Evolutionary conservation across 805 yeast genomes (phyloP).

Genomic region (Kregervanrija fluxuum): DNA sequence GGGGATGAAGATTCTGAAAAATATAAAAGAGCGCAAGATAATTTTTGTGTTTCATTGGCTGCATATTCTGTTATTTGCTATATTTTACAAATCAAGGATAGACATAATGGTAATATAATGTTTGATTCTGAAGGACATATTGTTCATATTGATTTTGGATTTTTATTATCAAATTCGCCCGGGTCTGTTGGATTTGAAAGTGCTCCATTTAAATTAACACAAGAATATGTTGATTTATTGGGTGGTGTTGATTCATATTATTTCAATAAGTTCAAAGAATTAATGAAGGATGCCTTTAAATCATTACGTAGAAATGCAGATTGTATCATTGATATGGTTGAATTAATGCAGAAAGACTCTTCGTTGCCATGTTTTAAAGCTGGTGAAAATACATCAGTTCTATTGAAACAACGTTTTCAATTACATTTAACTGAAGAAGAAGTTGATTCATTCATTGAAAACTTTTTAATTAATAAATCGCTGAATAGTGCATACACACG

Average conservation of each 20-base stretch:
- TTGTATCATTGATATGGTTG: slow-evolving; percentile 75
- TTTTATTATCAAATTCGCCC: slow-evolving; percentile 86
- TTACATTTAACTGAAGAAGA: slow-evolving; percentile 66
- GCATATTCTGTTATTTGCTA: slow-evolving; percentile 89
- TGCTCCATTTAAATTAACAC: slow-evolving; percentile 90
- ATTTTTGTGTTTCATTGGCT: slow-evolving; percentile 82
- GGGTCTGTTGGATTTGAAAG: slow-evolving; percentile 97
- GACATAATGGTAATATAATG: slow-evolving; percentile 98
- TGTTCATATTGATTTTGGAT: slow-evolving; percentile 93
- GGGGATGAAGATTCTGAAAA: slow-evolving; percentile 52
- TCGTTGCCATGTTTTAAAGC: slow-evolving; percentile 85
- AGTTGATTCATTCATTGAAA: slow-evolving; percentile 73
- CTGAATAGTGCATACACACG: slow-evolving; percentile 85
- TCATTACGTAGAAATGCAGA: slow-evolving; percentile 68
- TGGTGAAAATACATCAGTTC: slow-evolving; percentile 76
- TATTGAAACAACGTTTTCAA: slow-evolving; percentile 76
- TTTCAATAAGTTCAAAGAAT: slow-evolving; percentile 50
- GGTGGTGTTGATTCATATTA: slow-evolving; percentile 68
- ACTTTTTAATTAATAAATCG: slow-evolving; percentile 67
- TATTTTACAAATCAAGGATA: slow-evolving; percentile 84
- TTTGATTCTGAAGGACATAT: slow-evolving; percentile 93
- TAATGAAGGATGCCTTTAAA: slow-evolving; percentile 68
- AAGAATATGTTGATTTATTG: slow-evolving; percentile 79
- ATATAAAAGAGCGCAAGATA: slow-evolving; percentile 71
- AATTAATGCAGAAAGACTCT: slow-evolving; percentile 90